Evolutionary conservation across 1,284 basidiomycete species (phyloP), one percentile per base, ranked within the genome.

Genomic region (Ustilago sp.): DNA sequence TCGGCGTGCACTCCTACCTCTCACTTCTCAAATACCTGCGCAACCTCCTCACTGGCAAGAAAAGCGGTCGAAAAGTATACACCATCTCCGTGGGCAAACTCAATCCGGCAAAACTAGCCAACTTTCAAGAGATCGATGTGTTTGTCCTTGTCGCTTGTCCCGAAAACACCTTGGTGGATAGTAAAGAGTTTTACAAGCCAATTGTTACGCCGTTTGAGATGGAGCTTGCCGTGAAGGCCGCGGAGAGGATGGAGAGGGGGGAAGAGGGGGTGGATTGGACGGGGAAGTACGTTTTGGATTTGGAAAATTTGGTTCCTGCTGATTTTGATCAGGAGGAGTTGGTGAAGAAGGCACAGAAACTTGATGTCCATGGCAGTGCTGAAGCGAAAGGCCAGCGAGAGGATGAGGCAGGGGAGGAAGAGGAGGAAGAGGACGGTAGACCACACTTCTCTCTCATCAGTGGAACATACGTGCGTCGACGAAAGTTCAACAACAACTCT

Each of bases 161-260:
- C 0, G 96, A 99, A 85, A 96, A 96, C 80, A 94, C 93, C 57
- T 86, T 98, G 43, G 90, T 97, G 17, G 94, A 97, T 56, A 89
- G 92, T 0, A 79, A 77, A 91, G 95, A 98, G 31, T 99, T 95
- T 84, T 89, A 92, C 63, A 88, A 91, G 23, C 95, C 96, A 0
- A 96, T 99, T 59, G 90, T 99, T 31, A 98, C 96, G 1, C 97
- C 97, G 0, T 98, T 91, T 86, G 97, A 99, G 86, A 89, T 98
- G 47, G 90, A 93, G 79, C 87, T 97, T 3, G 94, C 95, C 0
- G 88, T 99, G 17, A 86, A 87, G 17, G 83, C 80, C 12, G 77
- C 70, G 35, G 63, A 84, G 61, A 68, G 78, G 41, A 38, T 67
- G 45, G 72, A 79, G 55, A 38, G 53, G 13, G 73, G 68, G 1